These are phyloP conservation scores for Monosporascus sp. DNA, from an alignment of 2,329 filamentous ascomycete genomes.

Conservation along the genomic window DNA sequence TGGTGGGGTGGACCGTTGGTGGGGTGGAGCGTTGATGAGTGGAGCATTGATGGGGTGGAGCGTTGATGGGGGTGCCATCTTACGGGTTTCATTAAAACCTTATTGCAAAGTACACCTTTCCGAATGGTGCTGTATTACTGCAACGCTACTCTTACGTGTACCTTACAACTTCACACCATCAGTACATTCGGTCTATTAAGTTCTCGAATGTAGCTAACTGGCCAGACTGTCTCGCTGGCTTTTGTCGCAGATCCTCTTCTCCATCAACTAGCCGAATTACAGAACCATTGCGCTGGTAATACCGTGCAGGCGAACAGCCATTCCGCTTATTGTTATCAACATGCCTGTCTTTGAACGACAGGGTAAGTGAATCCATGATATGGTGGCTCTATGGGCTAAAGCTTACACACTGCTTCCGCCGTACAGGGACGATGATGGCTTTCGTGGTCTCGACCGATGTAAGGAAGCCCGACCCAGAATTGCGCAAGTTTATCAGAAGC, in stretches of 20 bases:
- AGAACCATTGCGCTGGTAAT: neutral
- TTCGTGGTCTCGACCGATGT: slow-evolving; percentile 25
- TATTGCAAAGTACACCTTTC: too few species aligned
- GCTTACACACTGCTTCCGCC: neutral
- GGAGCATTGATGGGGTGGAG: too few species aligned
- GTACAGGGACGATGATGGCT: slow-evolving; percentile 8
- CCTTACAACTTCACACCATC: too few species aligned
- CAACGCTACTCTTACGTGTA: too few species aligned
- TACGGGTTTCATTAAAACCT: too few species aligned
- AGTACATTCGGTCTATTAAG: too few species aligned
- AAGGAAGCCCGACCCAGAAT: slow-evolving; percentile 22
- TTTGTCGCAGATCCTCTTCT: neutral
- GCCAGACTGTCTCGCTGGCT: neutral
- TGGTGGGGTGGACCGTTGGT: too few species aligned
- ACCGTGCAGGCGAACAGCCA: neutral
- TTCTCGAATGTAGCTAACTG: too few species aligned
- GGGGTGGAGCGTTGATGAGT: too few species aligned
- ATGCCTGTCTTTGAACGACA: slow-evolving; percentile 1
- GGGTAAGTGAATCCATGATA: neutral
- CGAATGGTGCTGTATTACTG: too few species aligned
- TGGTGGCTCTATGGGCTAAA: neutral
- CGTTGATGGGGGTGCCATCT: too few species aligned
- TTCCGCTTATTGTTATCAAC: neutral
- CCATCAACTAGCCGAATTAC: neutral
- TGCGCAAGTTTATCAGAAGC: slow-evolving; percentile 31